Percentiles rank a stretch among this genome's conserved stretches.
Conservation (phyloP, 257 asterid species). For the Handroanthus guayacan region DNA sequence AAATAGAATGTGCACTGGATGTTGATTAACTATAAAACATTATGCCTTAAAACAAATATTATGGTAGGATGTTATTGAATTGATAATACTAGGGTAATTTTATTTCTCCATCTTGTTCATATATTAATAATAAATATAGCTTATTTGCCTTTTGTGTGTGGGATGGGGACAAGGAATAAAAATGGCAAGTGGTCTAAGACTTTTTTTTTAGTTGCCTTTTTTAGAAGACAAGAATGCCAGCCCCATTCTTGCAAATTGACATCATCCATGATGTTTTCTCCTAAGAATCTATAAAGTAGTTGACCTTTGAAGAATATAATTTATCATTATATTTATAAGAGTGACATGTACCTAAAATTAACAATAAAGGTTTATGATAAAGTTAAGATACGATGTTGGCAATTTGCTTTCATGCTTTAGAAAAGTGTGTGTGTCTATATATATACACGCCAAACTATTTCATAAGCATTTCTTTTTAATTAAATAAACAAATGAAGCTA, state of each 20-base stretch:
- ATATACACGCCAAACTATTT: neutral
- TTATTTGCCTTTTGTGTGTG: constrained; percentile 2
- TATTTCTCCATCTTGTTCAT: neutral
- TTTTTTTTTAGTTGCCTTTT: neutral
- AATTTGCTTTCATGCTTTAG: neutral
- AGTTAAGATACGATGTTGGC: neutral
- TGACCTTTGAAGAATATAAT: neutral
- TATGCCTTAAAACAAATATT: no score
- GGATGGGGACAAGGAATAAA: constrained; percentile 26
- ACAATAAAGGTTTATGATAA: neutral
- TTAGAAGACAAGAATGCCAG: neutral
- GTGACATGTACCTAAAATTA: neutral
- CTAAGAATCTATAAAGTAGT: neutral
- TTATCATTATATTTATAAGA: neutral
- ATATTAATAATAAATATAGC: neutral
- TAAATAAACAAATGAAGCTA: neutral
- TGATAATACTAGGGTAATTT: constrained; percentile 8
- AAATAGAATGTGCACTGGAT: no score
- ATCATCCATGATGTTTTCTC: constrained; percentile 38
- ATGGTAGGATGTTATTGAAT: neutral
- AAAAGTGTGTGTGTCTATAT: no score
- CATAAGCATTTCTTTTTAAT: neutral
- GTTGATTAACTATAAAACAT: no score
- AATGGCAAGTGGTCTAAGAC: constrained; percentile 5
- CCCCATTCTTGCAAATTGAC: constrained; percentile 25